These are phyloP conservation scores for Anaeromyces robustus DNA, from an alignment of 192 early-diverging fungal species.

Conservation along the genomic window DNA sequence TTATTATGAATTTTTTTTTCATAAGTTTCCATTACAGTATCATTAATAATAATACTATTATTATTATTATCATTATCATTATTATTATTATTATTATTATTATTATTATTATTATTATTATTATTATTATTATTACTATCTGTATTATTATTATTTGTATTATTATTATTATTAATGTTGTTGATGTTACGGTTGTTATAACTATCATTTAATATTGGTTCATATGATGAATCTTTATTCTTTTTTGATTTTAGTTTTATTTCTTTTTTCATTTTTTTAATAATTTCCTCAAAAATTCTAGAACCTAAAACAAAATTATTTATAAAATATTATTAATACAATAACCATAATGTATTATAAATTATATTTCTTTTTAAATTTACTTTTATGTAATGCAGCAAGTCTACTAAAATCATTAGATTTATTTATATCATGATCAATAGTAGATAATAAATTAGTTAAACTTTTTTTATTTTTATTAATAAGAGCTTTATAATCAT, in stretches of 20 bases:
- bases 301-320: too few species aligned
- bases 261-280: too few species aligned
- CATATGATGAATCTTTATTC: too few species aligned
- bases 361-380: not conserved
- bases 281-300: too few species aligned
- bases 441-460: not conserved
- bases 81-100: not conserved
- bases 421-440: not conserved
- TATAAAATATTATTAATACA: too few species aligned
- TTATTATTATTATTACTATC: too few species aligned
- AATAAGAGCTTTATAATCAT: not conserved
- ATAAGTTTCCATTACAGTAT: not conserved
- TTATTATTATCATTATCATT: not conserved
- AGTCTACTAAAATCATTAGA: not conserved
- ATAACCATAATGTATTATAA: too few species aligned
- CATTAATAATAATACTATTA: not conserved
- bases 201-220: too few species aligned
- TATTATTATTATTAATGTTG: too few species aligned
- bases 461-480: not conserved
- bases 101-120: not conserved
- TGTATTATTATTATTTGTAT: too few species aligned
- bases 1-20: not conserved
- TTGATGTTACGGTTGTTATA: too few species aligned
- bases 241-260: too few species aligned
- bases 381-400: not conserved